phyloP scores from a whole-genome alignment of 139 green algal genomes.

The Zygnema circumcarinatum region DNA sequence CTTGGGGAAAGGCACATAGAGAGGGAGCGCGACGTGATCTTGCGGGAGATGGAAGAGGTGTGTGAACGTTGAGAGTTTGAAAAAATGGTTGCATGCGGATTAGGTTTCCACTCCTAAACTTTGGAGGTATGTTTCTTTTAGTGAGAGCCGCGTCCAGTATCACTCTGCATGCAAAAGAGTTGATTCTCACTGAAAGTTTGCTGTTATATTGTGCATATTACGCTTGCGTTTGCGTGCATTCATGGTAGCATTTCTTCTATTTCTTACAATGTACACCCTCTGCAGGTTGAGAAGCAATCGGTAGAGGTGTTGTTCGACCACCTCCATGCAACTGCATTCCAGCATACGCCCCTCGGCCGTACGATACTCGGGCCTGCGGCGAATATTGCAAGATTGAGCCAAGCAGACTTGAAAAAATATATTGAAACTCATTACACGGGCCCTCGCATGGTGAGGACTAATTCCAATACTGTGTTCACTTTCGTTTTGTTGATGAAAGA shows the following conservation, averaged over 20 bases:
- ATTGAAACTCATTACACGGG: slow-evolving; percentile 96
- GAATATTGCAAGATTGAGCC: slow-evolving; percentile 90
- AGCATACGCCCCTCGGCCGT: slow-evolving; percentile 89
- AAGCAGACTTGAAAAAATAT: slow-evolving; percentile 90
- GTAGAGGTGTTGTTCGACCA: slow-evolving; percentile 97
- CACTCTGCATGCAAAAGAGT: not conserved
- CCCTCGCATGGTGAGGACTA: slow-evolving; percentile 78
- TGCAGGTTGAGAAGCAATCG: slow-evolving; percentile 77
- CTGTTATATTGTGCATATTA: too few species aligned
- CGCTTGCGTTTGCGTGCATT: too few species aligned
- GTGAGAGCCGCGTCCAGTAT: not conserved
- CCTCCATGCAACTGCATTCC: slow-evolving; percentile 98
- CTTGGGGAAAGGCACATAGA: slow-evolving; percentile 87
- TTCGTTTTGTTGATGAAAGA: too few species aligned
- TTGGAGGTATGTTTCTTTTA: not conserved
- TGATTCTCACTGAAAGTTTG: too few species aligned
- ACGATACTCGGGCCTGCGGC: slow-evolving; percentile 95
- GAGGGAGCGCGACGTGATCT: slow-evolving; percentile 92
- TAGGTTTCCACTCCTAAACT: not conserved
- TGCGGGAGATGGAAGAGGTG: slow-evolving; percentile 97
- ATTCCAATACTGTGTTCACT: too few species aligned
- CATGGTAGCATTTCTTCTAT: too few species aligned
- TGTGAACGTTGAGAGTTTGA: not conserved
- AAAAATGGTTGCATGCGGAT: slow-evolving; percentile 2
- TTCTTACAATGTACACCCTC: too few species aligned